Conservation (phyloP, 192 early-diverging fungal species). For the Rhizophagus sp. region DNA sequence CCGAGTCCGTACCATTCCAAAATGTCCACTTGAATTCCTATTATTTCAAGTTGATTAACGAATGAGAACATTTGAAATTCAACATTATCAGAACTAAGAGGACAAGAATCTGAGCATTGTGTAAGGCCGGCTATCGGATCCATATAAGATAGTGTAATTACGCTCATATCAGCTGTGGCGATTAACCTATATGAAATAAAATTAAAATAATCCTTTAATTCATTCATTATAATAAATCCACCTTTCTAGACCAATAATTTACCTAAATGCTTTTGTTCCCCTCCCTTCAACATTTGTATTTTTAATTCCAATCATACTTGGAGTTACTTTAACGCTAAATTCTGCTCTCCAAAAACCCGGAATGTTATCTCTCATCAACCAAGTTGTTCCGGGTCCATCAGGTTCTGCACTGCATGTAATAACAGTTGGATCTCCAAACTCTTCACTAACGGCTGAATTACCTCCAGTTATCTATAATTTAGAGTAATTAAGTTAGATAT, state of each 20-base stretch:
- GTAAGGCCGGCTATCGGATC: slow-evolving; percentile 35
- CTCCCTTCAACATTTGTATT: slow-evolving; percentile 59
- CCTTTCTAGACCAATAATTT: background rate
- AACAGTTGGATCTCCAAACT: background rate
- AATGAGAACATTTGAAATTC: slow-evolving; percentile 53
- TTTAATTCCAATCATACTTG: slow-evolving; percentile 64
- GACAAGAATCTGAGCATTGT: slow-evolving; percentile 7
- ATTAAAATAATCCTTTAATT: background rate
- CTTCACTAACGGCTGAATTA: background rate
- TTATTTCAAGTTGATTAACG: slow-evolving; percentile 38
- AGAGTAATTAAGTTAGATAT: background rate
- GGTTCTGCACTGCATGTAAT: slow-evolving; percentile 9
- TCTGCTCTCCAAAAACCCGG: slow-evolving; percentile 67
- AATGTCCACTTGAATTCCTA: slow-evolving; percentile 60
- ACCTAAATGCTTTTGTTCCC: slow-evolving; percentile 66
- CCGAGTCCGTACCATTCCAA: slow-evolving; percentile 55
- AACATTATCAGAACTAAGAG: background rate
- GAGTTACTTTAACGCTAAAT: slow-evolving; percentile 56
- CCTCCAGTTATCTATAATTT: slow-evolving; percentile 18
- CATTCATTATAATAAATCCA: background rate
- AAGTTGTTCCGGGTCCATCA: slow-evolving; percentile 33
- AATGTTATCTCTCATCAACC: slow-evolving; percentile 69
- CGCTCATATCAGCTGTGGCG: slow-evolving; percentile 54
- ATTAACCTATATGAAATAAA: slow-evolving; percentile 44
- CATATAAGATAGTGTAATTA: slow-evolving; percentile 61